These are phyloP conservation scores for Pulveroboletus sp. DNA, from an alignment of 768 basidiomycete species.

Conservation along the genomic window DNA sequence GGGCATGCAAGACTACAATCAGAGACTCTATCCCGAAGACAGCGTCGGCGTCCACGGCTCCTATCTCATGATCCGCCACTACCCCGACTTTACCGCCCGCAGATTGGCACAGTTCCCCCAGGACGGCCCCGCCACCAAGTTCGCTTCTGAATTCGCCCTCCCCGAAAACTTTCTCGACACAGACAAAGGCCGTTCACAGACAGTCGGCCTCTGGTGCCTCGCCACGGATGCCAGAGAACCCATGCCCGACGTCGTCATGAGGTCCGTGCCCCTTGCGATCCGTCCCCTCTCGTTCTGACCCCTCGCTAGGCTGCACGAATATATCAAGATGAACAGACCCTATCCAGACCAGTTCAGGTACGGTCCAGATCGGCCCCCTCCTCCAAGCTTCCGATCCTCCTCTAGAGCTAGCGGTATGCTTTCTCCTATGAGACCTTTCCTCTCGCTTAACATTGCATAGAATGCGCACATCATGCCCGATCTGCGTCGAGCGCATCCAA, in stretches of 20 bases:
- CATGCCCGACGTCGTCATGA: slow-evolving; percentile 64
- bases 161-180: slow-evolving; percentile 42
- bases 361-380: slow-evolving; percentile 63
- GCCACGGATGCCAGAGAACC: slow-evolving; percentile 66
- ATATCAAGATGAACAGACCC: slow-evolving; percentile 58
- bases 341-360: slow-evolving; percentile 74
- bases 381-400: slow-evolving; percentile 43
- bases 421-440: background rate
- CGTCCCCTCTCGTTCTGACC: background rate
- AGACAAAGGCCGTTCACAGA: slow-evolving; percentile 54
- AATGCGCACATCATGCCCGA: slow-evolving; percentile 25
- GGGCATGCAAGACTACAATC: slow-evolving; percentile 67
- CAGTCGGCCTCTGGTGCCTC: slow-evolving; percentile 75
- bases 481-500: slow-evolving; percentile 33
- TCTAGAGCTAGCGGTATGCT: slow-evolving; percentile 29
- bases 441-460: slow-evolving; percentile 15
- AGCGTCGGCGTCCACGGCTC: slow-evolving; percentile 54
- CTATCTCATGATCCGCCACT: slow-evolving; percentile 72
- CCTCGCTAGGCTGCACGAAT: slow-evolving; percentile 52
- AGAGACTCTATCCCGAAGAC: slow-evolving; percentile 75
- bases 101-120: slow-evolving; percentile 37
- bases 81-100: slow-evolving; percentile 59
- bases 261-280: slow-evolving; percentile 38
- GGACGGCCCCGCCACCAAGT: slow-evolving; percentile 40
- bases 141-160: slow-evolving; percentile 47